phyloP scores from a whole-genome alignment of 306 rosid species.

The Begonia fuchsioides region DNA sequence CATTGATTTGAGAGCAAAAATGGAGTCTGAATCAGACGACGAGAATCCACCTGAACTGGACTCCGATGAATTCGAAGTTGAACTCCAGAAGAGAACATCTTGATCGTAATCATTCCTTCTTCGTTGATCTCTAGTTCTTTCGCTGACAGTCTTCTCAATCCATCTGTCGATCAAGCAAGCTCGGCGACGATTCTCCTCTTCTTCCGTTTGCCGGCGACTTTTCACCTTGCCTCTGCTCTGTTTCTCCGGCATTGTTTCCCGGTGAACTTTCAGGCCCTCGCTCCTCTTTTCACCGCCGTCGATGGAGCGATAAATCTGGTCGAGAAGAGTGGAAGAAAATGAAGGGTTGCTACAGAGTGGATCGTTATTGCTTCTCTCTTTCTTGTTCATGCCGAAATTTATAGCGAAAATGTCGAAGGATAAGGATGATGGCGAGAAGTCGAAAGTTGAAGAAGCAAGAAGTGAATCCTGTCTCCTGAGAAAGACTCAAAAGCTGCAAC shows the following conservation, averaged over 20 bases:
- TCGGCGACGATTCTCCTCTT: slow-evolving; percentile 17
- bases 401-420: too few relatives aligned
- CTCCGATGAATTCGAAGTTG: slow-evolving; percentile 65
- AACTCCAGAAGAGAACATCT: slow-evolving; percentile 48
- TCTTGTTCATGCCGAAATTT: too few relatives aligned
- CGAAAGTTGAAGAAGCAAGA: too few relatives aligned
- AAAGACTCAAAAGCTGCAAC: not conserved
- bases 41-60: slow-evolving; percentile 76
- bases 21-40: slow-evolving; percentile 58
- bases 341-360: not conserved
- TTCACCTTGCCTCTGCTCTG: too few relatives aligned
- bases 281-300: slow-evolving; percentile 20
- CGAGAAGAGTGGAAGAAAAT: too few relatives aligned
- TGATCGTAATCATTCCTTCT: slow-evolving; percentile 16
- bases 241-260: too few relatives aligned
- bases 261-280: too few relatives aligned
- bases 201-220: not conserved
- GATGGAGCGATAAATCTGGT: slow-evolving; percentile 43
- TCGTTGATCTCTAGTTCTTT: slow-evolving; percentile 3
- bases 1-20: slow-evolving; percentile 18
- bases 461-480: too few relatives aligned
- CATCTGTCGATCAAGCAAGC: slow-evolving; percentile 40
- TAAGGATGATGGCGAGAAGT: too few relatives aligned
- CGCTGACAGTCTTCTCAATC: slow-evolving; percentile 30
- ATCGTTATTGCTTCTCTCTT: too few relatives aligned